phyloP scores from a whole-genome alignment of 345 rosid species.

The Ailanthus altissimus region DNA sequence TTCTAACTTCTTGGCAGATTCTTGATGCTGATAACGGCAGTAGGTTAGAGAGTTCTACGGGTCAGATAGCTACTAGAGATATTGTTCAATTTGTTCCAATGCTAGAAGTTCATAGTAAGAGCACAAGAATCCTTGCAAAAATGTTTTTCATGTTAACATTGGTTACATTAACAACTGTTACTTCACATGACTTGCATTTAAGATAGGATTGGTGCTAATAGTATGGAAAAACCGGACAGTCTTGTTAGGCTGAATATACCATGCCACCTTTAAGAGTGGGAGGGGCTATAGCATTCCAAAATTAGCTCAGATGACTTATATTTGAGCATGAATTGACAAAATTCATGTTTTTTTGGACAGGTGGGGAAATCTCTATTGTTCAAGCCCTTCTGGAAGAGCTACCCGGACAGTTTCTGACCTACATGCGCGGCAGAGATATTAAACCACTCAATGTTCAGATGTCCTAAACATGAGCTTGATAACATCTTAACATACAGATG shows the following conservation, averaged over 20 bases:
- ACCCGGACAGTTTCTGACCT: slow-evolving; percentile 79
- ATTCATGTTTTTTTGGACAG: slow-evolving; percentile 28
- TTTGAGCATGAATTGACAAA: neutral
- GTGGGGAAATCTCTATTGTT: slow-evolving; percentile 67
- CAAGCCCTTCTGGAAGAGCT: slow-evolving; percentile 83
- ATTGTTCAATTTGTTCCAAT: slow-evolving; percentile 87
- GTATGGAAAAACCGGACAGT: no score
- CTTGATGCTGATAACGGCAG: slow-evolving; percentile 83
- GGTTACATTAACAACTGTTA: neutral
- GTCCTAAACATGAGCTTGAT: slow-evolving; percentile 10
- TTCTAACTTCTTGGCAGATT: slow-evolving; percentile 37
- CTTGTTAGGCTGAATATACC: no score
- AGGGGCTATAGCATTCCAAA: neutral
- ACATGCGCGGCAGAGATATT: slow-evolving; percentile 60
- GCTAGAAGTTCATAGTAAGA: slow-evolving; percentile 76
- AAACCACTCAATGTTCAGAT: slow-evolving; percentile 37
- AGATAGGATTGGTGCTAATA: no score
- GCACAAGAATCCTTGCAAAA: neutral
- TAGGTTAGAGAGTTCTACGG: slow-evolving; percentile 73
- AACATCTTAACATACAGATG: no score
- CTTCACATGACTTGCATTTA: neutral
- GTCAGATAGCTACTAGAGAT: slow-evolving; percentile 79
- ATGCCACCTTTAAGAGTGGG: no score
- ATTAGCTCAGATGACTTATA: neutral
- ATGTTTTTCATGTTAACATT: neutral